These are phyloP conservation scores for Epichloe baconii DNA, from an alignment of 2,329 filamentous ascomycete species.

Conservation along the genomic window DNA sequence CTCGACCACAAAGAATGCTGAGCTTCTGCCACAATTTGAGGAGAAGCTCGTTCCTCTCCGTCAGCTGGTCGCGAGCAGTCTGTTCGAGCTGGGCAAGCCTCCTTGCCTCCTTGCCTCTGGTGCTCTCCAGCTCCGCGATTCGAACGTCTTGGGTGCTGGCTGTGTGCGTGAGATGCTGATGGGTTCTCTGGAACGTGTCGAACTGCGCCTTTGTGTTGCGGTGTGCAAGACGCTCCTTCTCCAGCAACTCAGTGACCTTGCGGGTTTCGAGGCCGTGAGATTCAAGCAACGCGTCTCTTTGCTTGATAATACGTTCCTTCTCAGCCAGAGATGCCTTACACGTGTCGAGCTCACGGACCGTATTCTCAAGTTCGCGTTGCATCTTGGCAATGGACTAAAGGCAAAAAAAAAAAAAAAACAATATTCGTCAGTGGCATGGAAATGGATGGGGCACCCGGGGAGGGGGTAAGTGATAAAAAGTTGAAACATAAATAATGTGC, in stretches of 20 bases:
- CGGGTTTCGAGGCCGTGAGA: constrained; percentile 76
- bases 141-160: constrained; percentile 75
- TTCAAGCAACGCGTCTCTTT: constrained; percentile 79
- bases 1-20: constrained; percentile 71
- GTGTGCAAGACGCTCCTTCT: constrained; percentile 77
- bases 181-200: constrained; percentile 77
- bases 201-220: constrained; percentile 78
- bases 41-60: constrained; percentile 78
- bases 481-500: constrained; percentile 7
- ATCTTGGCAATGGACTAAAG: constrained; percentile 67
- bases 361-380: constrained; percentile 76
- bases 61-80: constrained; percentile 73
- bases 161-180: constrained; percentile 75
- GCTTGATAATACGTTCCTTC: constrained; percentile 80
- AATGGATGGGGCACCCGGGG: too few species aligned
- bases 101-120: constrained; percentile 63
- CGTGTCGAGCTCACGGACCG: constrained; percentile 66
- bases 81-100: constrained; percentile 64
- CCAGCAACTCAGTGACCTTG: constrained; percentile 74
- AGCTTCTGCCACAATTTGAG: constrained; percentile 84
- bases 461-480: background rate
- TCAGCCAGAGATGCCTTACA: constrained; percentile 70
- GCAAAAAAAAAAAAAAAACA: too few species aligned
- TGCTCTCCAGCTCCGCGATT: constrained; percentile 75
- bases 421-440: too few species aligned